Evolutionary conservation across 2,329 filamentous ascomycete species (phyloP).

Genomic region (Aspergillus sergii): DNA sequence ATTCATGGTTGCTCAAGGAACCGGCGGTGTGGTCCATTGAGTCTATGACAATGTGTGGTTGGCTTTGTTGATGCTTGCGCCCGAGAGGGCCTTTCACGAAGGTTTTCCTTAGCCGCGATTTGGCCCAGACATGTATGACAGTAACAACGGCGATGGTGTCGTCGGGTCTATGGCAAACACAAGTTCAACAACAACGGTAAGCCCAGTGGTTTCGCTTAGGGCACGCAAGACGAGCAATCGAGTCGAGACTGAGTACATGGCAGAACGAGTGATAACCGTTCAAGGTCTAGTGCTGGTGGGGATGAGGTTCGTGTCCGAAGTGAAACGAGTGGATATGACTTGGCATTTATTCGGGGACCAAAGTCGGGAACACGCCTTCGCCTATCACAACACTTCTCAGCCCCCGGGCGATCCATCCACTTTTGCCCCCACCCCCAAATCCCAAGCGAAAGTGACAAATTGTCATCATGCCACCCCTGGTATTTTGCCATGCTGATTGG

Average conservation of each 20-base stretch:
- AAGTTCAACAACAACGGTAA: too few species aligned
- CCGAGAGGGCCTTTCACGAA: background rate
- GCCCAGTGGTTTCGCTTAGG: too few species aligned
- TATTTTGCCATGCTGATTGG: background rate
- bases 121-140: background rate
- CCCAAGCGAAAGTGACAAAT: constrained; percentile 1
- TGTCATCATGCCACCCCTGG: background rate
- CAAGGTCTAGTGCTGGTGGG: background rate
- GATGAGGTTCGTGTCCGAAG: background rate
- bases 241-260: background rate
- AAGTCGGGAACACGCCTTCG: background rate
- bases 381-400: background rate
- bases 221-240: background rate
- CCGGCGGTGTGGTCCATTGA: too few species aligned
- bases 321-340: constrained; percentile 2
- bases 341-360: background rate
- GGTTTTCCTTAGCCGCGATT: background rate
- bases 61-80: background rate
- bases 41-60: background rate
- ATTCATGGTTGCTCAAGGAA: background rate
- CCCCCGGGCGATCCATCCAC: background rate
- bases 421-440: constrained; percentile 1
- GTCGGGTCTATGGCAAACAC: background rate
- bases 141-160: background rate
- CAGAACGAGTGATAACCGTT: background rate